Base-by-base conservation (phyloP, 2,329 filamentous ascomycete genomes). In the Hymenoscyphus infarciens region DNA sequence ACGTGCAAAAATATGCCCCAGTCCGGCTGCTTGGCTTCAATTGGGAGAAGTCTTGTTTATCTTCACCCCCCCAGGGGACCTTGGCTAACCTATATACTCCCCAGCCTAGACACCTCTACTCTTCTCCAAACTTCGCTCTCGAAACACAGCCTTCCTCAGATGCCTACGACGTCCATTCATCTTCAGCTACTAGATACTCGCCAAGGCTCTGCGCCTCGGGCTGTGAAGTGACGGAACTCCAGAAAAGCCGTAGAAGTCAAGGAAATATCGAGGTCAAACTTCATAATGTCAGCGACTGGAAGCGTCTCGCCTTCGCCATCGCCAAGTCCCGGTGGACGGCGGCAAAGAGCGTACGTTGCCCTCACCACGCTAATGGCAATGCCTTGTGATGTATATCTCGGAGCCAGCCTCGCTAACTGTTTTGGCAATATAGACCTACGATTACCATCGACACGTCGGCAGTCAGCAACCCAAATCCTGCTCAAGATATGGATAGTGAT, bases 371-470 rank as follows among this genome's bases (percentile, higher is more conserved):
- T 22, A 22, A 22, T 52, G 45, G 19, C 45, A 22, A 52, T 52
- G 45, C 45, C 45, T 52, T 52, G 45, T 35, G 53, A 31, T 49
- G 27, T 62, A 59, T 53, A 29, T 42, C 6, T 29, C 57, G 16
- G 42, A 55, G 45, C 61, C 60, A 64, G 60, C 65, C 60, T 55
- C 31, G 38, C 60, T 62, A 38, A 62, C 56, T 11, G 6, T 55
- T 25, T 11, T 27, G 54, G 56, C 42, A 49, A 56, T 59, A 27
- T 61, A 75, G 74, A 61, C 82, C 82, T 25, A 83, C 82, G 11
- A 84, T 84, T 59, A 83, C 81, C 33, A 83, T 84, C 65, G 81
- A 84, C 70, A 83, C 82, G 25, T 82, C 82, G 63, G 80, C 81
- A 61, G 80, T 82, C 66, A 80, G 75, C 72, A 73, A 64, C 54